Base-by-base conservation (phyloP, 2,329 filamentous ascomycete genomes). In the Aspergillus unguis region DNA sequence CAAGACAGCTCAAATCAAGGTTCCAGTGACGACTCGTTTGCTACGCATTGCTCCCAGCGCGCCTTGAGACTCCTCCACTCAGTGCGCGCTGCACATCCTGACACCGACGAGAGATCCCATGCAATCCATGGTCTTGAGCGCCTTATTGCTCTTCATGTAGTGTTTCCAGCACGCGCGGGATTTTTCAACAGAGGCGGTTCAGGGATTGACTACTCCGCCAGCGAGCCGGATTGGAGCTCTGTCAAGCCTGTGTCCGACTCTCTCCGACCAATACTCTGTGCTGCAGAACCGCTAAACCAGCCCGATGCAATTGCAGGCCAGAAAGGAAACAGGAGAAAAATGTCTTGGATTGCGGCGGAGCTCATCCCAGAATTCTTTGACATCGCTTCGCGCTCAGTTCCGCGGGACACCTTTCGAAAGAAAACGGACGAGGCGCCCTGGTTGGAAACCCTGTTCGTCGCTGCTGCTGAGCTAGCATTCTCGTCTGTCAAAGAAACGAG, bases 371-470 rank as follows among this genome's bases (percentile, higher is more conserved):
- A 73, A 6, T 63, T 79, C 5, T 75, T 79, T 46, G 72, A 77
- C 48, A 70, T 77, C 52, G 74, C 76, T 3, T 71, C 75, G 26
- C 71, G 74, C 33, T 74, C 74, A 33, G 68, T 78, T 11, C 74
- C 73, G 17, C 67, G 74, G 51, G 68, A 73, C 51, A 70, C 71
- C 8, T 75, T 75, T 42, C 67, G 68, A 41, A 66, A 72, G 35
- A 71, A 76, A 57, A 71, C 70, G 6, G 63, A 71, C 26, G 78
- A 81, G 61, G 73, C 73, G 36, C 66, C 71, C 10, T 81, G 78
- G 77, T 60, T 81, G 45, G 76, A 79, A 60, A 71, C 70, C 2
- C 63, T 78, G n/a, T 79, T 80, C 50, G 68, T 72, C 26, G 66
- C 66, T 29, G 64, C 77, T 40, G 66, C 70, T 6, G 69, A 76